These are phyloP conservation scores for Geosmithia flava DNA, from an alignment of 2,329 filamentous ascomycete species.

Conservation along the genomic window DNA sequence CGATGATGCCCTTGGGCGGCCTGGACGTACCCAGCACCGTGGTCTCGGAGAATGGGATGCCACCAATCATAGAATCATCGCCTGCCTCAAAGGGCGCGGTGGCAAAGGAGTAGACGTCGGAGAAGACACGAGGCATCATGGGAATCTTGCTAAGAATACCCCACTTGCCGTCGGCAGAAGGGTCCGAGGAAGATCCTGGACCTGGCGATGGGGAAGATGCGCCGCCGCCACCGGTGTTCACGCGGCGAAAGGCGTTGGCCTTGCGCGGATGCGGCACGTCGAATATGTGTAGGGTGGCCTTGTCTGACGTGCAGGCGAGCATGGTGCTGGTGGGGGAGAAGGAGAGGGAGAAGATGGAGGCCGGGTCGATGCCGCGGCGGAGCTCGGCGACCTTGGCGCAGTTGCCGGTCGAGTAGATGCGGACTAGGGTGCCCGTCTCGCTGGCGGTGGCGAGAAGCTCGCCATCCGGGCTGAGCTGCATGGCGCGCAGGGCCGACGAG, in stretches of 20 bases:
- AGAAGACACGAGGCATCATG: constrained; percentile 75
- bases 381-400: constrained; percentile 75
- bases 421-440: constrained; percentile 79
- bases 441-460: constrained; percentile 80
- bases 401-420: constrained; percentile 70
- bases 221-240: not conserved
- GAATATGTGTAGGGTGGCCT: constrained; percentile 90
- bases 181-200: constrained; percentile 10
- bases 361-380: constrained; percentile 77
- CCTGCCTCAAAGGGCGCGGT: constrained; percentile 73
- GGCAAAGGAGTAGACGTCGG: constrained; percentile 78
- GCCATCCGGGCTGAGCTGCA: constrained; percentile 70
- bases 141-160: constrained; percentile 75
- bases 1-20: constrained; percentile 71
- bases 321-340: constrained; percentile 73
- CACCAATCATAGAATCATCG: constrained; percentile 48
- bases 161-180: constrained; percentile 57
- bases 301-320: constrained; percentile 90
- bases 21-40: constrained; percentile 37
- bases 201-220: constrained; percentile 18
- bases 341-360: constrained; percentile 74
- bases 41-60: constrained; percentile 27
- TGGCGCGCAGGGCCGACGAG: constrained; percentile 61
- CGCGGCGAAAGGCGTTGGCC: constrained; percentile 15
- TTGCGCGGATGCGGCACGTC: constrained; percentile 55